Evolutionary conservation across 2,329 filamentous ascomycete species (phyloP).

Genomic region (Tolypocladium pustulatum): DNA sequence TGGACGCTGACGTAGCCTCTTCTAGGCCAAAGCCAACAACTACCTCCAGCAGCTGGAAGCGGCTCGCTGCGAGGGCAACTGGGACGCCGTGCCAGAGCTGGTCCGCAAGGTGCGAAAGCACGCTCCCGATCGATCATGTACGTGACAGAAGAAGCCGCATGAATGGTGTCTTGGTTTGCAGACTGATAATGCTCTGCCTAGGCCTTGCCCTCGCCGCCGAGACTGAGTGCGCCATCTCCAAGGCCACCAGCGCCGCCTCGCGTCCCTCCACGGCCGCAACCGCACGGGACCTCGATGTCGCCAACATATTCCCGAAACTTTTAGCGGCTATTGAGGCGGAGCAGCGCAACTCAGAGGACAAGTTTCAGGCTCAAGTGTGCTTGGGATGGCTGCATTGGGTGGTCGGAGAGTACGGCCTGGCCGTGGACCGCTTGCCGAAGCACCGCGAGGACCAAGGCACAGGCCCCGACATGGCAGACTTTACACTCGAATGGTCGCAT

Average conservation of each 20-base stretch:
- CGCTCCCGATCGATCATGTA: constrained; percentile 77
- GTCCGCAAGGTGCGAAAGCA: constrained; percentile 93
- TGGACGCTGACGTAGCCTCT: constrained; percentile 10
- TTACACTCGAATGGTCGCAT: constrained; percentile 63
- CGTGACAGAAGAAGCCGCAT: constrained; percentile 14
- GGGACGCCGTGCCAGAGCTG: constrained; percentile 78
- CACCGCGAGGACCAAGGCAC: constrained; percentile 47
- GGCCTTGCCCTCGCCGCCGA: constrained; percentile 62
- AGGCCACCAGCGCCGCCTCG: constrained; percentile 30
- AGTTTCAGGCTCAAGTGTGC: constrained; percentile 72
- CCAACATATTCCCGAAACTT: constrained; percentile 37
- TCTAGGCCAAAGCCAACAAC: constrained; percentile 61
- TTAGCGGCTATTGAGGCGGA: constrained; percentile 49
- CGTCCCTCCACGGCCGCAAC: constrained; percentile 31
- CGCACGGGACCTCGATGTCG: constrained; percentile 33
- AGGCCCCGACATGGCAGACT: constrained; percentile 39
- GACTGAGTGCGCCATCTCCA: constrained; percentile 55
- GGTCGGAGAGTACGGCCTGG: constrained; percentile 55
- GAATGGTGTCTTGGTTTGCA: too few species aligned
- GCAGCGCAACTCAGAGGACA: constrained; percentile 41
- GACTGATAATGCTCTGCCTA: constrained; percentile 18
- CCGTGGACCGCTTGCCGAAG: constrained; percentile 51
- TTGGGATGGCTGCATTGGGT: constrained; percentile 79
- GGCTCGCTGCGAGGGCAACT: constrained; percentile 79
- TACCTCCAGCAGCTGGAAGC: constrained; percentile 78